A percentile compares a stretch with the other conserved stretches of the same genome.
Evolutionary conservation across 2,329 filamentous ascomycete genomes (phyloP).

Genomic region (Corniculantispora saksenae): DNA sequence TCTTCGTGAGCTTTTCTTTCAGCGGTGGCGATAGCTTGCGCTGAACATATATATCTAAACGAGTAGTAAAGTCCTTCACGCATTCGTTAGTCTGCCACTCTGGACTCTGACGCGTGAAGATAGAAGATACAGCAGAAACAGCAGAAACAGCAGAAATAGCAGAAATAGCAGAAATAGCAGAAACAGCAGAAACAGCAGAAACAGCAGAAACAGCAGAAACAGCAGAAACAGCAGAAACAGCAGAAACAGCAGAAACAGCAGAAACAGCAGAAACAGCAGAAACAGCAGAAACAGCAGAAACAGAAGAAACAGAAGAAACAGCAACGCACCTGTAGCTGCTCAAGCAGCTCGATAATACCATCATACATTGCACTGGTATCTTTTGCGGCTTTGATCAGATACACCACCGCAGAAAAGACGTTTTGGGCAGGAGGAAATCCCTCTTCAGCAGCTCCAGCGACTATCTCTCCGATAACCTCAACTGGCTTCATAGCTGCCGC

Average conservation of each 20-base stretch:
- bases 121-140: too few relatives aligned
- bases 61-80: slow-evolving; percentile 41
- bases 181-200: too few relatives aligned
- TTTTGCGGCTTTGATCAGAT: slow-evolving; percentile 45
- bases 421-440: slow-evolving; percentile 42
- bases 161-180: too few relatives aligned
- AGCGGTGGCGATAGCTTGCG: slow-evolving; percentile 40
- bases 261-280: too few relatives aligned
- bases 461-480: slow-evolving; percentile 41
- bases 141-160: too few relatives aligned
- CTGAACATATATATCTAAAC: slow-evolving; percentile 43
- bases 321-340: slow-evolving; percentile 36
- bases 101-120: too few relatives aligned
- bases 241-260: too few relatives aligned
- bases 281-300: too few relatives aligned
- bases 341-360: slow-evolving; percentile 46
- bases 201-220: too few relatives aligned
- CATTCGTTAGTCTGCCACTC: too few relatives aligned
- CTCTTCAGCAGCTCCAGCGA: slow-evolving; percentile 38
- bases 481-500: slow-evolving; percentile 37
- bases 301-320: too few relatives aligned
- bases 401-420: slow-evolving; percentile 45
- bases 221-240: too few relatives aligned
- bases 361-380: slow-evolving; percentile 48
- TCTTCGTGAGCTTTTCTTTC: slow-evolving; percentile 41